phyloP scores from a whole-genome alignment of 2,329 filamentous ascomycete species.

The Corynespora cassiicola region DNA sequence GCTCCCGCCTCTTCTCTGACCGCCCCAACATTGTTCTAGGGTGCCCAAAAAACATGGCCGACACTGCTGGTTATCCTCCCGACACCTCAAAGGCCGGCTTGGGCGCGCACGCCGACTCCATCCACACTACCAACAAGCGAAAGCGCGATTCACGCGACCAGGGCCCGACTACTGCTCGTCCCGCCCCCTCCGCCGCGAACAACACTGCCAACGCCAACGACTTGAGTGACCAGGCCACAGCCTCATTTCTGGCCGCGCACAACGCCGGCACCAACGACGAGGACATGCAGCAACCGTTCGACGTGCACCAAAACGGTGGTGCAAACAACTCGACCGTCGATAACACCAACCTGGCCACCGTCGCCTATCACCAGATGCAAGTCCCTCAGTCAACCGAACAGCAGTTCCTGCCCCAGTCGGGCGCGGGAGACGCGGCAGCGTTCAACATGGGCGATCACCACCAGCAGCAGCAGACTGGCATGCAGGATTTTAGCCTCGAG shows the following conservation, averaged over 20 bases:
- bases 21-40: slow-evolving; percentile 9
- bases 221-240: slow-evolving; percentile 44
- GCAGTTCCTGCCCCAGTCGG: slow-evolving; percentile 56
- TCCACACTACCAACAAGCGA: slow-evolving; percentile 48
- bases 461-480: slow-evolving; percentile 41
- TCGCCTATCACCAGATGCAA: slow-evolving; percentile 62
- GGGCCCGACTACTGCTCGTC: slow-evolving; percentile 41
- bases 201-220: slow-evolving; percentile 36
- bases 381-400: slow-evolving; percentile 63
- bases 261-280: slow-evolving; percentile 47
- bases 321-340: slow-evolving; percentile 56
- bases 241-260: slow-evolving; percentile 48
- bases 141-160: slow-evolving; percentile 56
- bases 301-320: slow-evolving; percentile 60
- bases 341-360: slow-evolving; percentile 67
- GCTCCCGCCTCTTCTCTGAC: slow-evolving; percentile 19
- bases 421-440: slow-evolving; percentile 50
- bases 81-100: slow-evolving; percentile 38
- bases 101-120: slow-evolving; percentile 31
- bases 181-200: slow-evolving; percentile 39
- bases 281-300: slow-evolving; percentile 51
- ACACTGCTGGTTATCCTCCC: slow-evolving; percentile 46
- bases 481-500: slow-evolving; percentile 53
- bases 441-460: slow-evolving; percentile 54
- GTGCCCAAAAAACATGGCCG: slow-evolving; percentile 34